Conservation (phyloP, 2,329 filamentous ascomycete genomes). For the Diaporthe sp. region DNA sequence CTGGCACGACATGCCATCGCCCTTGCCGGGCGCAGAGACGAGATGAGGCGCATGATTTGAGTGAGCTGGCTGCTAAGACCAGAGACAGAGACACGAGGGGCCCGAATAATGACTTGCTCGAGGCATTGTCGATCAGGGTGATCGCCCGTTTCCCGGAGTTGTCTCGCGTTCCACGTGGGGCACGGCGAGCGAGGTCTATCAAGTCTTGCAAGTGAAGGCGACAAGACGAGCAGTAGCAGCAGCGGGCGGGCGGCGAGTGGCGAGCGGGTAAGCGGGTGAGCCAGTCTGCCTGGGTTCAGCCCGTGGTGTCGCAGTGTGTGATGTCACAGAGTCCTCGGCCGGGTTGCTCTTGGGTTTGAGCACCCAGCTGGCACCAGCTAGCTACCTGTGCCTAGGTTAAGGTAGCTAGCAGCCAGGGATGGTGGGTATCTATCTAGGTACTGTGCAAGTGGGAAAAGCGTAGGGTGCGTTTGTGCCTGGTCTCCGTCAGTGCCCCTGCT, state of each 20-base stretch:
- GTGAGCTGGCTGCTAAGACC: constrained; percentile 7
- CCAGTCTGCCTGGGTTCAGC: background rate
- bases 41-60: constrained; percentile 23
- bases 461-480: background rate
- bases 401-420: background rate
- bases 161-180: constrained; percentile 20
- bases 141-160: constrained; percentile 2
- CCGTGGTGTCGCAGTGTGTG: too few species aligned
- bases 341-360: background rate
- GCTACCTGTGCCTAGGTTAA: too few species aligned
- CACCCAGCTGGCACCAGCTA: background rate
- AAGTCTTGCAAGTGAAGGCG: too few species aligned
- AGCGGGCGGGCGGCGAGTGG: background rate
- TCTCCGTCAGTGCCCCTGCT: background rate
- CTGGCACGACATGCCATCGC: constrained; percentile 18
- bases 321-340: constrained; percentile 10
- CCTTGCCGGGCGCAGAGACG: constrained; percentile 3
- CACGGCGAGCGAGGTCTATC: background rate
- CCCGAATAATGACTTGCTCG: constrained; percentile 1
- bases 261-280: background rate
- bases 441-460: background rate
- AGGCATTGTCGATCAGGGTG: constrained; percentile 9
- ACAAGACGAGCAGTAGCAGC: background rate
- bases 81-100: background rate
- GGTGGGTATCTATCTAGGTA: background rate